phyloP scores from a whole-genome alignment of 1,139 yeast species.

The Candida albicans region DNA sequence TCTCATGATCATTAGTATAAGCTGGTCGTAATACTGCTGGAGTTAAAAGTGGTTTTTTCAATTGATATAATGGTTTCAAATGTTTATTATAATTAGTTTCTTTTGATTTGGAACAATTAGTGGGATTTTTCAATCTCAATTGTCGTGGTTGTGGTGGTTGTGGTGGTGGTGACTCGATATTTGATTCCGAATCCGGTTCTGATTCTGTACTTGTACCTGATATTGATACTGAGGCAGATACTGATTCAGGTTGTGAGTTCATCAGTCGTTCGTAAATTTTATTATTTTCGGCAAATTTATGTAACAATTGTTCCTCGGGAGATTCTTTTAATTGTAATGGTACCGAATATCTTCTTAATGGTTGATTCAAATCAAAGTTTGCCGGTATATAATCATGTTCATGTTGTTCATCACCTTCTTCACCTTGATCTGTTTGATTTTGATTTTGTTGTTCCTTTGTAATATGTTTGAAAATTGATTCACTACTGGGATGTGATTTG shows the following conservation, averaged over 20 bases:
- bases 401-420: background rate
- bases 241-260: background rate
- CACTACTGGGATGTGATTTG: background rate
- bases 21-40: conserved; percentile 47
- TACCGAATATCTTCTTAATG: conserved; percentile 31
- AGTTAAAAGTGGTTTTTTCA: conserved; percentile 40
- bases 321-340: conserved; percentile 14
- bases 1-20: conserved; percentile 8
- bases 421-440: conserved; percentile 4
- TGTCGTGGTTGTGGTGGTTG: no score
- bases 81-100: conserved; percentile 12
- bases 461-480: background rate
- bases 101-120: conserved; percentile 13
- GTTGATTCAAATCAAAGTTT: conserved; percentile 38
- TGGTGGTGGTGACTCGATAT: background rate
- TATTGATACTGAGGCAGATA: no score
- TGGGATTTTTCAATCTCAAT: conserved; percentile 15
- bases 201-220: no score
- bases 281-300: conserved; percentile 22
- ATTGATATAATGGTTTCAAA: conserved; percentile 31
- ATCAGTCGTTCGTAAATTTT: conserved; percentile 17
- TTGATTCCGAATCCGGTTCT: background rate
- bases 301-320: conserved; percentile 11
- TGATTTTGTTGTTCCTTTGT: conserved; percentile 2
- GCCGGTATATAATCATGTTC: conserved; percentile 37